These are phyloP conservation scores for Biscogniauxia sp. DNA, from an alignment of 2,329 filamentous ascomycete genomes.

Conservation along the genomic window DNA sequence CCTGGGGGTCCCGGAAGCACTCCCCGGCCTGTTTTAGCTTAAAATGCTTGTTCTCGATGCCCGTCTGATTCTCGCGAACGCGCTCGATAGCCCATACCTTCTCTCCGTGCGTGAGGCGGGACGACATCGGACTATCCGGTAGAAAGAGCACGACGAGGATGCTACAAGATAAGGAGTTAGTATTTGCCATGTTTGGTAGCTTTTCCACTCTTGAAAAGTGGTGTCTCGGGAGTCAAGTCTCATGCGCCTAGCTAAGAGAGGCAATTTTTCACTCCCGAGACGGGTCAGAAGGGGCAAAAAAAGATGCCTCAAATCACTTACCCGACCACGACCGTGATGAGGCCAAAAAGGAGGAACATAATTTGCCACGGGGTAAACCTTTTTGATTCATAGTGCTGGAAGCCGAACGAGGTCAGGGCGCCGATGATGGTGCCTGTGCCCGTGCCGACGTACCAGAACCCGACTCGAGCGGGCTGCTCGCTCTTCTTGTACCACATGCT, in stretches of 20 bases:
- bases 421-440: conserved; percentile 41
- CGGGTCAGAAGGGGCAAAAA: too few relatives aligned
- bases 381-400: conserved; percentile 45
- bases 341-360: conserved; percentile 45
- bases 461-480: conserved; percentile 57
- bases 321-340: conserved; percentile 27
- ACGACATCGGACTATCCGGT: conserved; percentile 27
- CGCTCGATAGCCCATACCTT: conserved; percentile 27
- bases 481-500: conserved; percentile 54
- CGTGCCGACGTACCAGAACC: conserved; percentile 56
- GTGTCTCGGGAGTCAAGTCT: too few relatives aligned
- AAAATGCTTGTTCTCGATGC: conserved; percentile 30
- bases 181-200: too few relatives aligned
- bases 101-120: conserved; percentile 23
- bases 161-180: too few relatives aligned
- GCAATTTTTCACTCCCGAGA: too few relatives aligned
- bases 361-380: conserved; percentile 50
- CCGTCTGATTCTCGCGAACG: conserved; percentile 26
- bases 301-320: too few relatives aligned
- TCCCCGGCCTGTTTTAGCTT: conserved; percentile 24
- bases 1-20: conserved; percentile 25
- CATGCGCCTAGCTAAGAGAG: too few relatives aligned
- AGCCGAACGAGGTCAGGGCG: conserved; percentile 39
- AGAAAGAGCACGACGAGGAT: conserved; percentile 21
- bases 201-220: too few relatives aligned